Percentiles rank a stretch among this genome's conserved stretches.
These are phyloP conservation scores for Rhodotorula sp. DNA, from an alignment of 1,284 basidiomycete genomes.

Conservation along the genomic window DNA sequence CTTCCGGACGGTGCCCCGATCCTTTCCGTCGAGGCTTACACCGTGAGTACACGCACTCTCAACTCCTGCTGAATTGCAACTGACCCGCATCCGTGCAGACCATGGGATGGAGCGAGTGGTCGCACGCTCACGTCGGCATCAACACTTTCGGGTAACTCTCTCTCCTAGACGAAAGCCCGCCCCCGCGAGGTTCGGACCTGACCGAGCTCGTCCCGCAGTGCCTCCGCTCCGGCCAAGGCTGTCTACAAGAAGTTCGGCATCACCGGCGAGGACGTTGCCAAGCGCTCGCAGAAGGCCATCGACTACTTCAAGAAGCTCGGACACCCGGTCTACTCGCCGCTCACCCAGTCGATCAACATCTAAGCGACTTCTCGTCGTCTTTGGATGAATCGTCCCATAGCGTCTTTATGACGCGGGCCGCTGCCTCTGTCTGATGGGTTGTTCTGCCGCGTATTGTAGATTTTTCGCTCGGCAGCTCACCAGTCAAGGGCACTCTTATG, in stretches of 20 bases:
- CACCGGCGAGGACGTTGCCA: constrained; percentile 75
- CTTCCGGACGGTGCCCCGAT: constrained; percentile 85
- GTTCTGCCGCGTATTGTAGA: too few relatives aligned
- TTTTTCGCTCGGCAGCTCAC: too few relatives aligned
- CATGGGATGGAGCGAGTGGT: constrained; percentile 76
- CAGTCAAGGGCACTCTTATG: too few relatives aligned
- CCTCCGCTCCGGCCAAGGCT: constrained; percentile 76
- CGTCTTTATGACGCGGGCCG: too few relatives aligned
- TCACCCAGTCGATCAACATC: constrained; percentile 18
- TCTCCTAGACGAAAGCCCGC: too few relatives aligned
- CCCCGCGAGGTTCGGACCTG: neutral
- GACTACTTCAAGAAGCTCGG: constrained; percentile 70
- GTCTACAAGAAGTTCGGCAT: constrained; percentile 69
- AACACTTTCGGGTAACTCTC: constrained; percentile 59
- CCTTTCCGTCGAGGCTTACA: constrained; percentile 80
- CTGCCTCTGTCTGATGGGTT: too few relatives aligned
- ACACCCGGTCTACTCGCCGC: constrained; percentile 31
- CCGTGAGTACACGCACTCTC: neutral
- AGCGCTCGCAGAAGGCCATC: constrained; percentile 77
- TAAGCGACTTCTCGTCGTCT: neutral
- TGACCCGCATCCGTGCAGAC: neutral
- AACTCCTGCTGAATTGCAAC: neutral
- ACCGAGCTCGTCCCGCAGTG: constrained; percentile 50
- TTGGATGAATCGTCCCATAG: too few relatives aligned
- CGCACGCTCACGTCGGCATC: constrained; percentile 83